These are phyloP conservation scores for Diplodia sapinea DNA, from an alignment of 2,329 filamentous ascomycete species.

Conservation along the genomic window DNA sequence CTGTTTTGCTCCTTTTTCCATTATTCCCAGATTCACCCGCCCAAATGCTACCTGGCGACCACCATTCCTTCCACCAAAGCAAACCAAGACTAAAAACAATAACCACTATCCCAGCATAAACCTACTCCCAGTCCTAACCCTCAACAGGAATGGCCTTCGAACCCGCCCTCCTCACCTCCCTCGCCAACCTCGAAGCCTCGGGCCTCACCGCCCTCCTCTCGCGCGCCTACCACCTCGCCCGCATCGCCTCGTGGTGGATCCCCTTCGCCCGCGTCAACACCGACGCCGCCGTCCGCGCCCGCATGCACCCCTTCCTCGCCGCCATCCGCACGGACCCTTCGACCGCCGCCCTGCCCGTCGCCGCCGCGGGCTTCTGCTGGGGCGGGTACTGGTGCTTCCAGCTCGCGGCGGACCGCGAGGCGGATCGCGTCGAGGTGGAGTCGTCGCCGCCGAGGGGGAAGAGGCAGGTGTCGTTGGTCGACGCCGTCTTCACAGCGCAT, in stretches of 20 bases:
- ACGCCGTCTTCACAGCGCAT: constrained; percentile 46
- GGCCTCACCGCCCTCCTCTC: constrained; percentile 42
- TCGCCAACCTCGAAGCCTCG: constrained; percentile 40
- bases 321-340: constrained; percentile 37
- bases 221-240: constrained; percentile 40
- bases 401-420: neutral
- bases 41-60: neutral
- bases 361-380: constrained; percentile 47
- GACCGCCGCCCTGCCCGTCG: constrained; percentile 35
- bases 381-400: constrained; percentile 25
- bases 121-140: neutral
- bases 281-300: constrained; percentile 4
- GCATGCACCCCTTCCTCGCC: constrained; percentile 17
- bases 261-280: constrained; percentile 21
- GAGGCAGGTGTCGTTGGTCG: constrained; percentile 32
- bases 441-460: neutral
- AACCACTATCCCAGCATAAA: no score
- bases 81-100: no score
- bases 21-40: neutral
- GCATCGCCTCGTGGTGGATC: neutral
- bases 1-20: neutral
- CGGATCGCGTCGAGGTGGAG: neutral
- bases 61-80: no score
- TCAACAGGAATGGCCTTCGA: constrained; percentile 14
- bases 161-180: constrained; percentile 37